Conservation (phyloP, 2,329 filamentous ascomycete species). For the Mycosphaerelloides madeirae region DNA sequence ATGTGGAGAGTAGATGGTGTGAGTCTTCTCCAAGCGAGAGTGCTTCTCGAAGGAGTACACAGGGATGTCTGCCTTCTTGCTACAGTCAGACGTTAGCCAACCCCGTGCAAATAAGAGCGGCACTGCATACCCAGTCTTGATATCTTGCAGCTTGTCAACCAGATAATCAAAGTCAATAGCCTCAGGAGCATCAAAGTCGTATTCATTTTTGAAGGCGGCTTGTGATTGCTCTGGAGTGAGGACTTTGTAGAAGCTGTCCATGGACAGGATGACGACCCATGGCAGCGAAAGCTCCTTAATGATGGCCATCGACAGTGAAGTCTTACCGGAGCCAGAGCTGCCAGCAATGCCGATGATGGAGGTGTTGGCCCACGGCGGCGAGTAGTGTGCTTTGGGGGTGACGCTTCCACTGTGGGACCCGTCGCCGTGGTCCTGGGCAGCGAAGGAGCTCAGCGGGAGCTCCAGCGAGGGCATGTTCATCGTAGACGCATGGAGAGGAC, state of each 20-base stretch:
- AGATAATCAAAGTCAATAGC: conserved; percentile 92
- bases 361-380: conserved; percentile 91
- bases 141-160: conserved; percentile 70
- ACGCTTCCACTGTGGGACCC: conserved; percentile 5
- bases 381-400: conserved; percentile 62
- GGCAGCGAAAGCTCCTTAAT: conserved; percentile 84
- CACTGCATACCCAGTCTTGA: conserved; percentile 75
- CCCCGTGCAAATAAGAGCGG: too few species aligned
- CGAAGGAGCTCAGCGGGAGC: conserved; percentile 23
- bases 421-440: conserved; percentile 10
- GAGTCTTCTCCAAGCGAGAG: conserved; percentile 71
- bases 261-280: conserved; percentile 96
- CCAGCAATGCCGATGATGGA: conserved; percentile 96
- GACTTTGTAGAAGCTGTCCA: conserved; percentile 98
- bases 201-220: conserved; percentile 82
- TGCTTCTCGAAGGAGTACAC: conserved; percentile 95
- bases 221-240: conserved; percentile 72
- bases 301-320: conserved; percentile 86
- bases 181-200: conserved; percentile 90
- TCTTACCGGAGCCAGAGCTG: conserved; percentile 93
- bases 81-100: conserved; percentile 33
- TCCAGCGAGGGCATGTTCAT: conserved; percentile 27
- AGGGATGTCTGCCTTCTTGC: conserved; percentile 83
- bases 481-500: conserved; percentile 27
- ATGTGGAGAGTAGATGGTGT: conserved; percentile 90